A percentile compares a stretch with the other conserved stretches of the same genome.
Conservation (phyloP, 805 yeast genomes). For the Candida insectalens region DNA sequence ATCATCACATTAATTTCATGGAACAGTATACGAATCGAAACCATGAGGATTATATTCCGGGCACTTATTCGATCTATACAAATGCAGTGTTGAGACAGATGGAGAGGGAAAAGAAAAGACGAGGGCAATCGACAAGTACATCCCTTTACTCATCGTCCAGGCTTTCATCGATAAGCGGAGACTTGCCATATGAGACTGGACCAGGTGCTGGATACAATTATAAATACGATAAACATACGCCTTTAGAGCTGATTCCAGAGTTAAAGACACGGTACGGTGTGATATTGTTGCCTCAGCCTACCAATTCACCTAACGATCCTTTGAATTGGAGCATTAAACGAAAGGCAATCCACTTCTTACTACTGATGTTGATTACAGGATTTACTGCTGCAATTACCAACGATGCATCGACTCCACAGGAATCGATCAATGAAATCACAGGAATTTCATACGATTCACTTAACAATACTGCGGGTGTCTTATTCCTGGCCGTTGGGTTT, state of each 20-base stretch:
- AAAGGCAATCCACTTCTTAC: conserved; percentile 29
- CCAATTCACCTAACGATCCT: conserved; percentile 39
- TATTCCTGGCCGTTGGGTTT: conserved; percentile 34
- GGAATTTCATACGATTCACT: conserved; percentile 35
- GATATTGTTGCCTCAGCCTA: conserved; percentile 36
- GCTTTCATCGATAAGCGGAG: background rate
- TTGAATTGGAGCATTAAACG: conserved; percentile 35
- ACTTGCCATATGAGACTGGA: background rate
- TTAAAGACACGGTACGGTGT: conserved; percentile 24
- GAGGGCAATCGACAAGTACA: conserved; percentile 3
- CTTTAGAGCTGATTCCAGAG: conserved; percentile 14
- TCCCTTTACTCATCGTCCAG: conserved; percentile 1
- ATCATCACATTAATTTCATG: too few species aligned
- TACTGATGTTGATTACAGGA: conserved; percentile 32
- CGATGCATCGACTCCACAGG: conserved; percentile 39
- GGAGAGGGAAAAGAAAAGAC: conserved; percentile 4
- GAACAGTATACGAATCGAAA: conserved; percentile 25
- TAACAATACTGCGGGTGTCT: conserved; percentile 40
- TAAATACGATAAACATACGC: conserved; percentile 6
- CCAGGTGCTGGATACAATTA: conserved; percentile 9
- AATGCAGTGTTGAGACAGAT: conserved; percentile 21
- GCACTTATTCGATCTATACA: conserved; percentile 44
- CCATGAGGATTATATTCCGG: conserved; percentile 39
- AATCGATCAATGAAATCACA: conserved; percentile 30
- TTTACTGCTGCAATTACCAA: conserved; percentile 42